These are phyloP conservation scores for Globisporangium emineosum DNA, from an alignment of 352 stramenopile genomes.

Conservation along the genomic window DNA sequence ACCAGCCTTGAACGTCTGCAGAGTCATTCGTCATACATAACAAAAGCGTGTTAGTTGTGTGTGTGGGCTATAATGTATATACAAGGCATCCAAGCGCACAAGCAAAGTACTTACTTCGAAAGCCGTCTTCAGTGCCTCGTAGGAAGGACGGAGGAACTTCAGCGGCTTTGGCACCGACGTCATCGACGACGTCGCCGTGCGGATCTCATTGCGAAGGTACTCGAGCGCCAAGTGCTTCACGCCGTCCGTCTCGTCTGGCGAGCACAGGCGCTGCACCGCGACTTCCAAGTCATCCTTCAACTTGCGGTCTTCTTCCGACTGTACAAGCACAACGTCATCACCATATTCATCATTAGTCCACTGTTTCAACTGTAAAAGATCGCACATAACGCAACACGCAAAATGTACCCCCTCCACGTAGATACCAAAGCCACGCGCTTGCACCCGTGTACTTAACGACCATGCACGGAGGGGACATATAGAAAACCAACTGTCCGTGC, in stretches of 20 bases:
- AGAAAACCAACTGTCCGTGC: not conserved
- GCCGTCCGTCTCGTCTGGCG: constrained; percentile 52
- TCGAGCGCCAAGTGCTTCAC: constrained; percentile 92
- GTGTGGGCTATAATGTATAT: too few species aligned
- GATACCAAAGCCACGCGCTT: not conserved
- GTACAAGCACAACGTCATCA: not conserved
- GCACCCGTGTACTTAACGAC: not conserved
- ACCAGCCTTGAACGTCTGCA: constrained; percentile 32
- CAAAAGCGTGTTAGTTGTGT: not conserved
- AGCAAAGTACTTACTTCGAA: constrained; percentile 36
- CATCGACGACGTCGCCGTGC: constrained; percentile 97
- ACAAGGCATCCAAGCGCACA: too few species aligned
- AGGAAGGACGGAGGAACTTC: constrained; percentile 98
- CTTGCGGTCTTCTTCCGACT: constrained; percentile 91
- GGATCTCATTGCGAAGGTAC: constrained; percentile 96
- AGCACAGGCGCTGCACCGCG: constrained; percentile 77
- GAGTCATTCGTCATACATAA: not conserved
- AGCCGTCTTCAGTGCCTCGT: constrained; percentile 89
- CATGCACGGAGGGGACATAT: not conserved
- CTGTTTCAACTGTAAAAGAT: constrained; percentile 5
- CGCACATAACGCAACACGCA: not conserved
- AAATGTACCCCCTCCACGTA: not conserved
- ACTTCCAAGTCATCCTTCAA: constrained; percentile 93
- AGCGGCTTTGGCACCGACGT: constrained; percentile 99
- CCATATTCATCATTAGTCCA: not conserved